A percentile compares a stretch with the other conserved stretches of the same genome.
Conservation (phyloP, 2,329 filamentous ascomycete genomes). For the Xylariales sp. region DNA sequence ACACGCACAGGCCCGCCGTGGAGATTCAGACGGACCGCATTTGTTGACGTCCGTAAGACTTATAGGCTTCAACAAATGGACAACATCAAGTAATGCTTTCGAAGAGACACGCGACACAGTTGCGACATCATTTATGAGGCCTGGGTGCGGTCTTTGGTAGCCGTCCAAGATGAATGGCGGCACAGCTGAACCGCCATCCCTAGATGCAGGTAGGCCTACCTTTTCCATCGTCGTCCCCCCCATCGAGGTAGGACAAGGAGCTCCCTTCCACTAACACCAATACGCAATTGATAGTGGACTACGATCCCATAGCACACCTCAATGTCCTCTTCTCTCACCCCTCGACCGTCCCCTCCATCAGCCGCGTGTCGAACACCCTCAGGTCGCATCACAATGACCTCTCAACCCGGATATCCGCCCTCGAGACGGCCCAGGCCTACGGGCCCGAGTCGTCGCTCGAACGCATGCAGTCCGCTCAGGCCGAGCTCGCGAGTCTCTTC, state of each 20-base stretch:
- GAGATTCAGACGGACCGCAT: no score
- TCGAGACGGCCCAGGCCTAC: conserved; percentile 74
- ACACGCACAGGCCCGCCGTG: no score
- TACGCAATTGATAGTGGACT: conserved; percentile 54
- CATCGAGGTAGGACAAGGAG: no score
- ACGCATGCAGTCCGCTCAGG: conserved; percentile 86
- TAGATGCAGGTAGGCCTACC: conserved; percentile 38
- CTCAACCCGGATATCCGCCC: conserved; percentile 67
- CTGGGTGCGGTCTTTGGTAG: not conserved
- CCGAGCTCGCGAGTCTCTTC: conserved; percentile 85
- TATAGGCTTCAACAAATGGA: no score
- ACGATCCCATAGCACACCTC: conserved; percentile 88
- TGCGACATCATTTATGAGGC: no score
- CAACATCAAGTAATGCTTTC: no score
- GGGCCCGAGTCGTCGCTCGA: conserved; percentile 83
- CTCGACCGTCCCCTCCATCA: conserved; percentile 73
- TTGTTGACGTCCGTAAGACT: no score
- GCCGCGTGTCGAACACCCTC: conserved; percentile 68
- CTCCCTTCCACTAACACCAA: no score
- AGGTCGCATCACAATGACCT: conserved; percentile 76
- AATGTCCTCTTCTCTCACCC: conserved; percentile 92
- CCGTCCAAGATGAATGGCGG: conserved; percentile 36
- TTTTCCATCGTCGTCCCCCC: not conserved
- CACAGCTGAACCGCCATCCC: conserved; percentile 29
- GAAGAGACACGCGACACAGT: no score